A percentile compares a stretch with the other conserved stretches of the same genome.
These are phyloP conservation scores for Grifola frondosa DNA, from an alignment of 1,284 basidiomycete genomes.

Conservation along the genomic window DNA sequence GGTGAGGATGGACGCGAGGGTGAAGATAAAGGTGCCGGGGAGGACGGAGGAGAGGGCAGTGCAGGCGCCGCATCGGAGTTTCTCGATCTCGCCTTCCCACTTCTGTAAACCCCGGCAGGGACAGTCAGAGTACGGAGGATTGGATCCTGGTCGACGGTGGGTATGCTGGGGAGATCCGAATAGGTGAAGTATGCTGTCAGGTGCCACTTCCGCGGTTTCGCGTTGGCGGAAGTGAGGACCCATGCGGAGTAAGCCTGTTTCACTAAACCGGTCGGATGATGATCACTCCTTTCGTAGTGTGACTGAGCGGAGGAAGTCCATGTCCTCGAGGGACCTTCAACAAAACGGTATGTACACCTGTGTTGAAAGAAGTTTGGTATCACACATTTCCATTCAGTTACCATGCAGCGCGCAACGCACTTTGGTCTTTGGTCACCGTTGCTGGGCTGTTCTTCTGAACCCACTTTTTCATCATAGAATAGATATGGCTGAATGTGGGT, in stretches of 20 bases:
- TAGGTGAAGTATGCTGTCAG: conserved; percentile 66
- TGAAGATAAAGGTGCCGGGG: conserved; percentile 20
- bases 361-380: background rate
- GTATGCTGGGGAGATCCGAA: conserved; percentile 55
- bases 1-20: conserved; percentile 18
- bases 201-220: conserved; percentile 59
- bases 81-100: conserved; percentile 55
- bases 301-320: conserved; percentile 55
- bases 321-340: conserved; percentile 51
- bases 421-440: conserved; percentile 36
- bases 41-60: conserved; percentile 26
- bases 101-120: conserved; percentile 57
- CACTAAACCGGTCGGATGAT: conserved; percentile 53
- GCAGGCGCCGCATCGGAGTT: conserved; percentile 35
- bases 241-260: conserved; percentile 68
- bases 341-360: conserved; percentile 51
- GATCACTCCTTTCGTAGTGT: conserved; percentile 55
- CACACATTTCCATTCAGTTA: too few relatives aligned
- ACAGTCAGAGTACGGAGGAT: conserved; percentile 49
- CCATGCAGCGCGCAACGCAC: conserved; percentile 25
- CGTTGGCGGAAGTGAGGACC: conserved; percentile 46
- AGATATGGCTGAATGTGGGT: conserved; percentile 50
- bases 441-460: conserved; percentile 40
- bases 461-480: conserved; percentile 63
- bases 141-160: conserved; percentile 57